phyloP scores from a whole-genome alignment of 495 filamentous ascomycete species.

The Lichina pygmaea region DNA sequence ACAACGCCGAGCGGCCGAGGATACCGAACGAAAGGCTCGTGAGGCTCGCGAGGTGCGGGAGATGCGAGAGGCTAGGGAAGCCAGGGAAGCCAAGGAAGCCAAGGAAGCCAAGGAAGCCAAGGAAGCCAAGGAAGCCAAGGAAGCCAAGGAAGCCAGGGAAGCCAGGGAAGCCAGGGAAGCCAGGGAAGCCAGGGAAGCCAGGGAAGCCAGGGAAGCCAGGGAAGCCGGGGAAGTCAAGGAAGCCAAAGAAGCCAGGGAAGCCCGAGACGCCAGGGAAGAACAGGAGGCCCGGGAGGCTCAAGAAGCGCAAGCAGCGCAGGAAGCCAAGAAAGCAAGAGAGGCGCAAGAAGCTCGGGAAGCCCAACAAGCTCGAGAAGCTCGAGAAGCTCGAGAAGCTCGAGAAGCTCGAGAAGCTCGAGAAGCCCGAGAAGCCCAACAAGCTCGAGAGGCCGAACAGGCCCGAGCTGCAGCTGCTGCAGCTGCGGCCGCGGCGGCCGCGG shows the following conservation, averaged over 20 bases:
- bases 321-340: constrained; percentile 15
- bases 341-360: constrained; percentile 1
- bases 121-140: constrained; percentile 13
- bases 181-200: too few species aligned
- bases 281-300: constrained; percentile 4
- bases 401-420: too few species aligned
- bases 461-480: too few species aligned
- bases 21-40: neutral
- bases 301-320: constrained; percentile 14
- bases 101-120: constrained; percentile 11
- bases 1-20: neutral
- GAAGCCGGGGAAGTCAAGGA: too few species aligned
- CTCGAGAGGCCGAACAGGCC: too few species aligned
- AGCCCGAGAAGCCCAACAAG: too few species aligned
- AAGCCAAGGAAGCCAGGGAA: constrained; percentile 12
- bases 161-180: too few species aligned
- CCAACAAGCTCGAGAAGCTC: too few species aligned
- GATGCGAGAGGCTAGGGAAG: neutral
- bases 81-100: neutral
- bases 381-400: too few species aligned
- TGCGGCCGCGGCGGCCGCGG: too few species aligned
- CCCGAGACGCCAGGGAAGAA: neutral
- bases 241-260: too few species aligned
- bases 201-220: too few species aligned
- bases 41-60: neutral